A percentile compares a stretch with the other conserved stretches of the same genome.
Conservation (phyloP, 2,329 filamentous ascomycete genomes). For the Stagonosporopsis vannaccii region DNA sequence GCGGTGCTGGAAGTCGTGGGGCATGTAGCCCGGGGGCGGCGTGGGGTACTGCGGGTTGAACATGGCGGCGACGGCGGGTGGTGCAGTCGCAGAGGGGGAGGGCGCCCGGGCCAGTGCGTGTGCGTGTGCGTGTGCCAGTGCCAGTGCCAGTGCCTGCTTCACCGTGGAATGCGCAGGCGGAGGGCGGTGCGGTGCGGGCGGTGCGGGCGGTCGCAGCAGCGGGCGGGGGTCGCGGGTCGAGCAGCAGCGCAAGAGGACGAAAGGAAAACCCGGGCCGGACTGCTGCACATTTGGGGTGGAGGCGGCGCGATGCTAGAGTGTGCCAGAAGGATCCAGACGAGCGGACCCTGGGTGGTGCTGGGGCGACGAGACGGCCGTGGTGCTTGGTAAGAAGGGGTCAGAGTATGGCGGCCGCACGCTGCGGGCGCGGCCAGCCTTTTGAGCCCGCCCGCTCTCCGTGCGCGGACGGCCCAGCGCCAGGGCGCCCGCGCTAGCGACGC, state of each 20-base stretch:
- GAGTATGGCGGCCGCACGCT: conserved; percentile 29
- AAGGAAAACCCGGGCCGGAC: conserved; percentile 39
- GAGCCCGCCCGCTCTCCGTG: no score
- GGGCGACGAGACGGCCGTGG: conserved; percentile 32
- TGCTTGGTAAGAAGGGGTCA: no score
- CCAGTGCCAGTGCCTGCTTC: conserved; percentile 44
- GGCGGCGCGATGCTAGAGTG: background rate
- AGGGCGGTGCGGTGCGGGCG: conserved; percentile 34
- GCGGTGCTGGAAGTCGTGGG: conserved; percentile 46
- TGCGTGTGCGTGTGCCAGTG: no score
- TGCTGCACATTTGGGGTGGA: conserved; percentile 46
- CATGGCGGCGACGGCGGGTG: no score
- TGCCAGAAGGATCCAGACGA: conserved; percentile 47
- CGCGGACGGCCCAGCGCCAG: no score
- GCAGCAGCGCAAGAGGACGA: conserved; percentile 43
- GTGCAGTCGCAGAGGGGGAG: no score
- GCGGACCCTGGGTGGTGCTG: conserved; percentile 25
- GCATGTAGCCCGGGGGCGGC: conserved; percentile 48
- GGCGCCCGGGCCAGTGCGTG: conserved; percentile 39
- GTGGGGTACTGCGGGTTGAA: conserved; percentile 44
- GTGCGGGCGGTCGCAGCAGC: conserved; percentile 29
- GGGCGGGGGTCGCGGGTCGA: conserved; percentile 32
- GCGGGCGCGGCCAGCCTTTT: conserved; percentile 32
- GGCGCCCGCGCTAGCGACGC: background rate
- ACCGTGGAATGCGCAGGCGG: conserved; percentile 44